Evolutionary conservation across 257 asterid species (phyloP), one percentile per base, ranked within the genome.

Genomic region (Ajuga chamaepitys): DNA sequence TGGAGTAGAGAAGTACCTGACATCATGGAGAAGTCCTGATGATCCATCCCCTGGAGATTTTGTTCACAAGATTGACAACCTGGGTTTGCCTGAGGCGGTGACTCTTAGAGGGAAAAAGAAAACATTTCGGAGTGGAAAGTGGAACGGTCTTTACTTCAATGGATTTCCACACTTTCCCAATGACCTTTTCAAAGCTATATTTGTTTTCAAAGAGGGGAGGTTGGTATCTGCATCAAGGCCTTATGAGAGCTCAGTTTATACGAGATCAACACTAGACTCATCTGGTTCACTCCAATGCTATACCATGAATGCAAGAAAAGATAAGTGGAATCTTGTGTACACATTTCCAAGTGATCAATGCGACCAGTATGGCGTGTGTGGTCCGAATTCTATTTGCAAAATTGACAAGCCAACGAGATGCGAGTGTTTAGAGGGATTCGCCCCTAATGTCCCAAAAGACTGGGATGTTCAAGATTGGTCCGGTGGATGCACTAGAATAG

Each of bases 141-240:
- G 82, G 82, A 76, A 76, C 2, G 82, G 85, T 21, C 21, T 68
- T 4, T 51, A 14, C 42, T 72, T 75, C 0, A 11, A 30, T 32
- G 68, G 81, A 2, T 7, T 7, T 0, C 73, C 68, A 14, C 16
- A 9, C 8, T 13, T 34, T 22, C 58, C 62, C 6, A 57, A n/a
- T 22, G 11, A 16, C 9, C n/a, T n/a, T 9, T 57, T 22, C 16
- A 26, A 26, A 0, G 20, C 55, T 4, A 5, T 24, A 4, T 5
- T 12, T 2, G 40, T 24, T 12, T 53, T 53, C 21, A 53, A 10
- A 13, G 20, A 28, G 12, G 59, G 26, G 37, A 53, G 21, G 20
- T 7, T 25, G 38, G 13, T 53, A 24, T 53, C 37, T 24, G 0
- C 25, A 0, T 0, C 1, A 18, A 0, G 0, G 44, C 44, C 28